Evolutionary conservation across 805 yeast genomes (phyloP).

Genomic region (Pichia ethanolica): DNA sequence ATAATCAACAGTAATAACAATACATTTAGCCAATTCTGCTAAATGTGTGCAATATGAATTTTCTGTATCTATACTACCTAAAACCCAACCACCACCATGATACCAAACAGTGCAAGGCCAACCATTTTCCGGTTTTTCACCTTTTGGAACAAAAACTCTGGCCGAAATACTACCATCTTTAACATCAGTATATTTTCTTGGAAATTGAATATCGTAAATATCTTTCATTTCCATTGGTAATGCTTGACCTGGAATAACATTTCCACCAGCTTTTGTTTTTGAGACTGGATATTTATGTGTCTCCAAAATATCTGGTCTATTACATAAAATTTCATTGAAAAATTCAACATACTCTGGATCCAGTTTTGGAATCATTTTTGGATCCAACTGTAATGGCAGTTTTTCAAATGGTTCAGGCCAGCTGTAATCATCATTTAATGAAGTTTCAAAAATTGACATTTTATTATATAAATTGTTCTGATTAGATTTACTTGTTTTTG

Average conservation of each 20-base stretch:
- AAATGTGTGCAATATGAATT: conserved; percentile 36
- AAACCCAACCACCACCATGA: conserved; percentile 32
- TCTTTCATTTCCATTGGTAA: conserved; percentile 17
- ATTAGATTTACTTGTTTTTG: not conserved
- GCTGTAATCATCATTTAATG: conserved; percentile 20
- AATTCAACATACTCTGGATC: conserved; percentile 20
- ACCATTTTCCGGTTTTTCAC: conserved; percentile 15
- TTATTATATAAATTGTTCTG: not conserved
- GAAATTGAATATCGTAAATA: conserved; percentile 15
- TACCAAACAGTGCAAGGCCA: conserved; percentile 28
- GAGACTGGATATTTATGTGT: conserved; percentile 20
- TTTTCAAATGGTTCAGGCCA: conserved; percentile 24
- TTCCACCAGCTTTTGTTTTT: conserved; percentile 16
- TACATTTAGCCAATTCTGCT: conserved; percentile 30
- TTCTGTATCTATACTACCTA: conserved; percentile 27
- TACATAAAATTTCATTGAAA: conserved; percentile 16
- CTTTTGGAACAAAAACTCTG: conserved; percentile 25
- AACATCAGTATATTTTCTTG: conserved; percentile 25
- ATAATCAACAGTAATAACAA: conserved; percentile 39
- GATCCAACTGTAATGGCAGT: conserved; percentile 28
- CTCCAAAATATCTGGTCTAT: conserved; percentile 18
- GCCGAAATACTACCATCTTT: conserved; percentile 17
- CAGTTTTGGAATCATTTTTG: conserved; percentile 13
- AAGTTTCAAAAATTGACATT: conserved; percentile 11
- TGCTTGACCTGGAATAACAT: conserved; percentile 25